Evolutionary conservation across 2,329 filamentous ascomycete species (phyloP).

Genomic region (Alternaria hordeiaustralica): DNA sequence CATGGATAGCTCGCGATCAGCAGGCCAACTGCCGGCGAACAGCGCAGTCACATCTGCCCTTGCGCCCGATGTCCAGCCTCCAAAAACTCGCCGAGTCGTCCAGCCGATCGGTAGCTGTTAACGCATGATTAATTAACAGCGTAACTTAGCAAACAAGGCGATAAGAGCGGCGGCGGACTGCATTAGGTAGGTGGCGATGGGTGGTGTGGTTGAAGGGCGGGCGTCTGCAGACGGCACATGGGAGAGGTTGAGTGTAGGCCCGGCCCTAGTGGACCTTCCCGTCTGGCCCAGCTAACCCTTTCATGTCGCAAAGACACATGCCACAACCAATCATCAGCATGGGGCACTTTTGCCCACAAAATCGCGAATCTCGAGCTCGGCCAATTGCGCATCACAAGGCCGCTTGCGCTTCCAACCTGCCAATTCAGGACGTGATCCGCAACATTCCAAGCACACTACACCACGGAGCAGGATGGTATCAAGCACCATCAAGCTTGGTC

Average conservation of each 20-base stretch:
- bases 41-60: not conserved
- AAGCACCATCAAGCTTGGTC: constrained; percentile 15
- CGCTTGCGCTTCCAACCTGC: constrained; percentile 17
- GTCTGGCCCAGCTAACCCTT: not conserved
- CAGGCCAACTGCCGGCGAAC: not conserved
- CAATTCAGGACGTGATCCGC: constrained; percentile 10
- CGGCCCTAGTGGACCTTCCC: constrained; percentile 12
- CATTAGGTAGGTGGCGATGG: constrained; percentile 31
- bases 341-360: not conserved
- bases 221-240: not conserved
- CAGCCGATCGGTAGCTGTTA: not conserved
- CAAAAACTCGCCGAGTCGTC: not conserved
- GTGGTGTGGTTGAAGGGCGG: not conserved
- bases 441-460: not conserved
- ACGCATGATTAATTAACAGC: not conserved
- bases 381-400: constrained; percentile 10
- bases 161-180: constrained; percentile 7
- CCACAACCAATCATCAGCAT: not conserved
- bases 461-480: constrained; percentile 3
- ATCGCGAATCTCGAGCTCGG: constrained; percentile 2
- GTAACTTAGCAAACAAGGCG: not conserved
- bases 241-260: not conserved
- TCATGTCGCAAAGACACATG: not conserved
- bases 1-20: not conserved
- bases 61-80: not conserved